These are phyloP conservation scores for Tylopilus vinaceipallidus DNA, from an alignment of 768 basidiomycete species.

Conservation along the genomic window DNA sequence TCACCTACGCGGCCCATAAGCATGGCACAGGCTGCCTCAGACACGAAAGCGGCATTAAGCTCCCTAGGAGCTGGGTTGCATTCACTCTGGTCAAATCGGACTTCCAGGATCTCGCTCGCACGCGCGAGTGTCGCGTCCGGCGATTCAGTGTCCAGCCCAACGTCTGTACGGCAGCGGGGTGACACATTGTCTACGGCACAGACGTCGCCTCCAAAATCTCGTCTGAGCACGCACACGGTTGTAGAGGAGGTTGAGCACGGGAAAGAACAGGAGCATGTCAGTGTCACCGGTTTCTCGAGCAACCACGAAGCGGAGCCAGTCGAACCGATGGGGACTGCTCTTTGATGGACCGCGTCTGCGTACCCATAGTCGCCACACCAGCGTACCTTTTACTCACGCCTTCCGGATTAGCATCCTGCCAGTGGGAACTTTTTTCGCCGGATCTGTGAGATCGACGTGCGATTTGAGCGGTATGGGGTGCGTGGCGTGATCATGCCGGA, in stretches of 20 bases:
- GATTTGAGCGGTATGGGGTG: not conserved
- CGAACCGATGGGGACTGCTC: conserved; percentile 30
- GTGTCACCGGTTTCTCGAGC: conserved; percentile 1
- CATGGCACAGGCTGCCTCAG: conserved; percentile 32
- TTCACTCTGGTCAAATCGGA: conserved; percentile 44
- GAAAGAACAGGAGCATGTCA: conserved; percentile 13
- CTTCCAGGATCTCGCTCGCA: conserved; percentile 38
- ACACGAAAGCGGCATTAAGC: conserved; percentile 35
- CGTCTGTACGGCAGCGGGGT: conserved; percentile 2
- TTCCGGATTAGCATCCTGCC: not conserved
- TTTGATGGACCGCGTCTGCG: conserved; percentile 17
- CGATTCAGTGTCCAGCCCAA: conserved; percentile 20
- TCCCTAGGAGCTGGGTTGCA: conserved; percentile 48
- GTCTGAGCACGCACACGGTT: conserved; percentile 25
- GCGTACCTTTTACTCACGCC: not conserved
- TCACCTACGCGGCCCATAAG: conserved; percentile 24
- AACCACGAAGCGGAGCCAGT: conserved; percentile 14
- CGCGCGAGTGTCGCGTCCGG: conserved; percentile 26
- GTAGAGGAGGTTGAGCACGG: conserved; percentile 25
- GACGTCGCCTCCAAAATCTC: conserved; percentile 12
- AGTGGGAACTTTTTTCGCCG: not conserved
- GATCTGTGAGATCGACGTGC: not conserved
- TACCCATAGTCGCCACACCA: not conserved
- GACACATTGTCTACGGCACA: conserved; percentile 2
- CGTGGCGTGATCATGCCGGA: not conserved